Conservation (phyloP, 1,284 basidiomycete species). For the Chalciporus piperatoides region DNA sequence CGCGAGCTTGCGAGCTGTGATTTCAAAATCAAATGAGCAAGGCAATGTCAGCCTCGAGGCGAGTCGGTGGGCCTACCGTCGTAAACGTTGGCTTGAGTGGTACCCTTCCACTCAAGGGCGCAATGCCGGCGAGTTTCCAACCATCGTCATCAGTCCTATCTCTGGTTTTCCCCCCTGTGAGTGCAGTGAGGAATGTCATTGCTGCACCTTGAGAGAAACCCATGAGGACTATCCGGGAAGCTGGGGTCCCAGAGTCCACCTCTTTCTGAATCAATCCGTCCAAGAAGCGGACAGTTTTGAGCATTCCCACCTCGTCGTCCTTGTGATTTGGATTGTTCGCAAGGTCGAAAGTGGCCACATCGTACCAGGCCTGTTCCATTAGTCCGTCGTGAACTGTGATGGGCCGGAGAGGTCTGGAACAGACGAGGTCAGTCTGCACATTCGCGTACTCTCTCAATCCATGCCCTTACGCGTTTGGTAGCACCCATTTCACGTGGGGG, state of each 20-base stretch:
- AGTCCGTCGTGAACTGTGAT: slow-evolving; percentile 64
- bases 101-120: slow-evolving; percentile 70
- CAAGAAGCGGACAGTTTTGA: slow-evolving; percentile 54
- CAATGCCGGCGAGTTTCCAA: slow-evolving; percentile 62
- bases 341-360: slow-evolving; percentile 64
- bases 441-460: background rate
- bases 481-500: slow-evolving; percentile 74
- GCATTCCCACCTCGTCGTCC: slow-evolving; percentile 62
- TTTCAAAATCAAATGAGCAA: background rate
- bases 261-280: slow-evolving; percentile 69
- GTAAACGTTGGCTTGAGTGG: slow-evolving; percentile 39
- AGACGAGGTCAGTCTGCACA: background rate
- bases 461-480: slow-evolving; percentile 26
- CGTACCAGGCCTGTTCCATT: slow-evolving; percentile 74
- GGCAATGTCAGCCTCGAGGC: background rate
- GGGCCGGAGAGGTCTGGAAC: slow-evolving; percentile 30
- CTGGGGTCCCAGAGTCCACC: slow-evolving; percentile 63
- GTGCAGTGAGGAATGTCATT: slow-evolving; percentile 69
- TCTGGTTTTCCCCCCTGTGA: slow-evolving; percentile 44
- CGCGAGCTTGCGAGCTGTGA: background rate
- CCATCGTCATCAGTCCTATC: slow-evolving; percentile 1
- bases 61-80: slow-evolving; percentile 1
- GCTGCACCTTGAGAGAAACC: slow-evolving; percentile 84
- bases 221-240: slow-evolving; percentile 66
- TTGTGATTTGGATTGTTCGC: slow-evolving; percentile 30